Evolutionary conservation across 2,329 filamentous ascomycete genomes (phyloP).

Genomic region (Aspergillus ibericus): DNA sequence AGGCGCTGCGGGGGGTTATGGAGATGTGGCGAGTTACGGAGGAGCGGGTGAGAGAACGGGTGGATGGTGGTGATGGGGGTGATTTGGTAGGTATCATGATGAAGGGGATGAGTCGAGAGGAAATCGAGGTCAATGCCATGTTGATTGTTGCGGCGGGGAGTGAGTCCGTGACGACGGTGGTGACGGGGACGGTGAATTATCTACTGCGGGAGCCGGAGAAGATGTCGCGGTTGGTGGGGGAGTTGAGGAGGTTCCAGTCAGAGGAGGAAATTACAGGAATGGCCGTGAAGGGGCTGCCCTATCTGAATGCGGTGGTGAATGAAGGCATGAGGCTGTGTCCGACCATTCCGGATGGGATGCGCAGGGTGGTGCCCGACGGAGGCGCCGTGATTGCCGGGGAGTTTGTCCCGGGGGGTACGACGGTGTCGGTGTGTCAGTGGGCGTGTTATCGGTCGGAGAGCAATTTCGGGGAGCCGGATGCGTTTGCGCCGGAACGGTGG

Average conservation of each 20-base stretch:
- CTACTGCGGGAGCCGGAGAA: slow-evolving; percentile 6
- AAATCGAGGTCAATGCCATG: slow-evolving; percentile 9
- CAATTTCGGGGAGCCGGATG: slow-evolving; percentile 6
- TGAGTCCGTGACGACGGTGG: slow-evolving; percentile 5
- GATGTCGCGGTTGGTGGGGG: not conserved
- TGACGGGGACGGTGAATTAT: slow-evolving; percentile 4
- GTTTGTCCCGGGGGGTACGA: slow-evolving; percentile 4
- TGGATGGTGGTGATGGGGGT: not conserved
- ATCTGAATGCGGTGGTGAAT: slow-evolving; percentile 9
- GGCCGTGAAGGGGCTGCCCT: not conserved
- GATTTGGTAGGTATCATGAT: slow-evolving; percentile 10
- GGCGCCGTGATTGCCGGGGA: slow-evolving; percentile 10
- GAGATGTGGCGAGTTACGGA: not conserved
- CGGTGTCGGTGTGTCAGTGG: slow-evolving; percentile 2
- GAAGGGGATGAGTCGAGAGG: not conserved
- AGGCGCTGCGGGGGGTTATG: not conserved
- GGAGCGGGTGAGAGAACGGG: not conserved
- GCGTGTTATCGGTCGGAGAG: slow-evolving; percentile 1
- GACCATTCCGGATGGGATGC: slow-evolving; percentile 4
- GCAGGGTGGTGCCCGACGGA: slow-evolving; percentile 2
- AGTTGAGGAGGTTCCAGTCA: too few species aligned
- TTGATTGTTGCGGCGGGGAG: slow-evolving; percentile 10
- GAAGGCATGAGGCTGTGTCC: slow-evolving; percentile 15
- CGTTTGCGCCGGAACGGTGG: slow-evolving; percentile 15
- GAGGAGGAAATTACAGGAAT: not conserved